These are phyloP conservation scores for Fraxinus baroniana DNA, from an alignment of 305 asterid species.

Conservation along the genomic window DNA sequence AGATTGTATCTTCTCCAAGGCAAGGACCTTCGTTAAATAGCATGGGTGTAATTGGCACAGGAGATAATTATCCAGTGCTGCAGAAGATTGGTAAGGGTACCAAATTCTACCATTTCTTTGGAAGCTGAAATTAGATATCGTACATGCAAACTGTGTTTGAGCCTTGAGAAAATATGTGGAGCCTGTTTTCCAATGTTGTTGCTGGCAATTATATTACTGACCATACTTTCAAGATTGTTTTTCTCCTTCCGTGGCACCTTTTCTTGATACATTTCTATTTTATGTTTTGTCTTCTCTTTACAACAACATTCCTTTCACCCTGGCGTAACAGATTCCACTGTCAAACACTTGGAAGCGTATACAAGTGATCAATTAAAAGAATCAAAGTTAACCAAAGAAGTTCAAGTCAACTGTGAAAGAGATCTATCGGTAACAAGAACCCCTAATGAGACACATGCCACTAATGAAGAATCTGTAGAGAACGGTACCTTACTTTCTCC, in stretches of 20 bases:
- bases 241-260: neutral
- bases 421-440: conserved; percentile 20
- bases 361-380: conserved; percentile 26
- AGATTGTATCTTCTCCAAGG: neutral
- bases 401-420: conserved; percentile 25
- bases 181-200: neutral
- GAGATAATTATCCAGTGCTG: neutral
- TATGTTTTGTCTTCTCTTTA: neutral
- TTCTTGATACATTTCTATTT: neutral
- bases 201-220: neutral
- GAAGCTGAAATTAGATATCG: neutral
- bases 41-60: neutral
- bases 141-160: neutral
- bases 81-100: conserved; percentile 18
- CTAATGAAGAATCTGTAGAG: conserved; percentile 32
- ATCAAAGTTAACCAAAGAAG: conserved; percentile 28
- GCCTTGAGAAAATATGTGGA: neutral
- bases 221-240: neutral
- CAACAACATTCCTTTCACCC: neutral
- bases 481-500: conserved; percentile 30
- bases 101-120: neutral
- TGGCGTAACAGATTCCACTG: conserved; percentile 31
- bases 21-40: neutral
- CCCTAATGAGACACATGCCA: conserved; percentile 30
- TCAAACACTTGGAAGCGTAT: conserved; percentile 30